Base-by-base conservation (phyloP, 1,139 yeast genomes). In the Zygosaccharomyces sapae region DNA sequence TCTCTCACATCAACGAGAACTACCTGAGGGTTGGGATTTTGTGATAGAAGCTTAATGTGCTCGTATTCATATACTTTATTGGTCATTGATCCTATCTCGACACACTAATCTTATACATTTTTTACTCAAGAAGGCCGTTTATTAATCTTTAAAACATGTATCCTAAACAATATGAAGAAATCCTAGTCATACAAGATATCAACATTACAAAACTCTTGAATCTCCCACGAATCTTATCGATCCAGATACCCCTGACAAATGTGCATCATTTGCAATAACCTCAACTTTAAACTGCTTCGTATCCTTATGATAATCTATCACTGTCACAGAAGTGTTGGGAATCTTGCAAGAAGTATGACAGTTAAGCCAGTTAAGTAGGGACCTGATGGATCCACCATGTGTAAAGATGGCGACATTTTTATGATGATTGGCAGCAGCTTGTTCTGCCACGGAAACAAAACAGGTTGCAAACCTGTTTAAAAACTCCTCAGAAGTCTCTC, bases 1-100 rank as follows among this genome's bases (percentile, higher is more conserved):
- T 92, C 98, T 63, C 98, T 81, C 29, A 87, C 97, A 63, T 92
- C 98, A 19, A 90, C 80, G 39, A 90, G 69, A 38, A 86, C 74
- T 22, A 76, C 68, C 33, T 74, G 67, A 8, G 70, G 61, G 45
- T 55, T 67, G 5, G 76, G 77, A 43, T 70, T 55, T 3, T 67
- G 54, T 33, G 74, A 73, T 27, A 83, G 59, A 30, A 70, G 65
- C 62, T 80, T 79, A 56, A 85, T 71, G 16, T 75, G 76, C n/a
- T 75, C 70, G 62, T 81, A 86, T 27, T 72, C 70, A 63, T 80
- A 81, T 30, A 68, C 51, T 51, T 75, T 22, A 22, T 9, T 37
- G 34, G 9, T 13, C 34, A 31, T 31, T 13, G 8, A 12, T 13
- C 16, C 6, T 3, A 7, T 4, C 18, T 16, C 34, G 7, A 22